phyloP scores from a whole-genome alignment of 805 yeast species.

The Naumovozyma dairenensis region DNA sequence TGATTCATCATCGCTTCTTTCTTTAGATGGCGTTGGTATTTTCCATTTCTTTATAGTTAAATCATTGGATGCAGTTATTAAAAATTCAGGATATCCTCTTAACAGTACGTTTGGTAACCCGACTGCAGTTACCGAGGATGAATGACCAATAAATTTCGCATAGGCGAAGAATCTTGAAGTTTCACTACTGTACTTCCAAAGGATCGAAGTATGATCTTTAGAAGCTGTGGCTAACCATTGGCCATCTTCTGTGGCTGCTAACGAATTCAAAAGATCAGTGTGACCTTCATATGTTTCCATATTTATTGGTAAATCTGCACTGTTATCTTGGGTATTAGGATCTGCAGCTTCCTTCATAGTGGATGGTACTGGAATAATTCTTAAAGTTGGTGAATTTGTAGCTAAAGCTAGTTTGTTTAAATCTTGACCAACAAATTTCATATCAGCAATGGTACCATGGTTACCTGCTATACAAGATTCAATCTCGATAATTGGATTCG shows the following conservation, averaged over 20 bases:
- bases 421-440: constrained; percentile 62
- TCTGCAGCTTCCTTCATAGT: background rate
- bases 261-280: constrained; percentile 67
- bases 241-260: constrained; percentile 75
- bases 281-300: constrained; percentile 70
- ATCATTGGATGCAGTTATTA: constrained; percentile 79
- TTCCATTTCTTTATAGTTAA: constrained; percentile 81
- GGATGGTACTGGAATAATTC: constrained; percentile 46
- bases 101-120: constrained; percentile 51
- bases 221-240: constrained; percentile 86
- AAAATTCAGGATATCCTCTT: constrained; percentile 46
- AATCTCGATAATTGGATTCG: constrained; percentile 32
- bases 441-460: constrained; percentile 91
- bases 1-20: constrained; percentile 3
- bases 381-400: constrained; percentile 82
- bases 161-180: constrained; percentile 34
- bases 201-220: constrained; percentile 74
- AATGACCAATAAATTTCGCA: constrained; percentile 75
- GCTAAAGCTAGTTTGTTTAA: constrained; percentile 64
- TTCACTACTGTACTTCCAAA: constrained; percentile 62
- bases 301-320: constrained; percentile 35
- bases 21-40: constrained; percentile 41
- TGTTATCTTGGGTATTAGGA: constrained; percentile 2
- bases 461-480: constrained; percentile 70
- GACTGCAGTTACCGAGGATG: constrained; percentile 76